Conservation (phyloP, 2,329 filamentous ascomycete species). For the Lomentospora prolificans region DNA sequence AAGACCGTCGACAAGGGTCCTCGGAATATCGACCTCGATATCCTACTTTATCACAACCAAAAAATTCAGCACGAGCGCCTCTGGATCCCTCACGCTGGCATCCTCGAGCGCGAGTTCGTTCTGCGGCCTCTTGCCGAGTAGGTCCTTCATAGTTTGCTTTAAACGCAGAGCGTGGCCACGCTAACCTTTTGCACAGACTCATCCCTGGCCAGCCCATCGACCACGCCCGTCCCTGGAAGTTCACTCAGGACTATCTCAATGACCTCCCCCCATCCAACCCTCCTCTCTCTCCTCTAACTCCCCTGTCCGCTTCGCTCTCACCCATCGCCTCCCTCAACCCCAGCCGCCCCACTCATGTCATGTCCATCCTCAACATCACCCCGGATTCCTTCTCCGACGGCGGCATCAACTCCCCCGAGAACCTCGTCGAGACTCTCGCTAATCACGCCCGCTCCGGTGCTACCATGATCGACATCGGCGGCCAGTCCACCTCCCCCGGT, state of each 20-base stretch:
- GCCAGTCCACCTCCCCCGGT: constrained; percentile 81
- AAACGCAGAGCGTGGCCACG: neutral
- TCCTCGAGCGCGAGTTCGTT: constrained; percentile 89
- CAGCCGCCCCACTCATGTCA: constrained; percentile 61
- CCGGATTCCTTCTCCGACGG: constrained; percentile 97
- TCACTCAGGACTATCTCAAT: constrained; percentile 51
- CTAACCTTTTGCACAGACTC: constrained; percentile 28
- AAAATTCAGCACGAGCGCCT: constrained; percentile 60
- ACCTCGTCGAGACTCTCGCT: constrained; percentile 49
- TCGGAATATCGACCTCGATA: constrained; percentile 88
- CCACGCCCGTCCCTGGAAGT: constrained; percentile 46
- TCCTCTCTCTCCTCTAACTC: constrained; percentile 49
- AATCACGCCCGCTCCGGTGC: constrained; percentile 59
- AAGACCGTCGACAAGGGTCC: constrained; percentile 91
- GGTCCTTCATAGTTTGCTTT: constrained; percentile 15
- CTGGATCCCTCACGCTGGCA: constrained; percentile 74
- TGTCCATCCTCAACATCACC: constrained; percentile 92
- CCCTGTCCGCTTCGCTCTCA: constrained; percentile 33
- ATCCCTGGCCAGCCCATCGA: constrained; percentile 45
- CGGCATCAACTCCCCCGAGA: constrained; percentile 47
- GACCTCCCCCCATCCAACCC: constrained; percentile 38
- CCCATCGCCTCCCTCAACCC: constrained; percentile 49
- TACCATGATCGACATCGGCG: constrained; percentile 83
- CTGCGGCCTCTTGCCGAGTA: constrained; percentile 76
- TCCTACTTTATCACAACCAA: constrained; percentile 69